phyloP scores from a whole-genome alignment of 2,329 filamentous ascomycete species.

The Lasiodiplodia theobromae region DNA sequence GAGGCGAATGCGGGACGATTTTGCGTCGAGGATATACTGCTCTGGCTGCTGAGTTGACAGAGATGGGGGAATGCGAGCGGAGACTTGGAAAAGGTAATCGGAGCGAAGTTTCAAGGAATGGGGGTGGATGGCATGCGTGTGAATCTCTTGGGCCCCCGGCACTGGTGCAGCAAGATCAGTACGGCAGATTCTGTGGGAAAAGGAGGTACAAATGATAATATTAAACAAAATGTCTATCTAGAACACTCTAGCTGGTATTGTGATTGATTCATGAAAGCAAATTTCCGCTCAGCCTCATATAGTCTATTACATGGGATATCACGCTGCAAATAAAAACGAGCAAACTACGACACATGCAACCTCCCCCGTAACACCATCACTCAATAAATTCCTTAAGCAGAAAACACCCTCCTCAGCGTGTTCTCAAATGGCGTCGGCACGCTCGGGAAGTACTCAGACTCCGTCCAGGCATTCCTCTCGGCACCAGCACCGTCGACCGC shows the following conservation, averaged over 20 bases:
- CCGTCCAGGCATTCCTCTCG: not conserved
- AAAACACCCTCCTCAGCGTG: constrained; percentile 11
- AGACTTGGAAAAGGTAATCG: too few species aligned
- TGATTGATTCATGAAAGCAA: not conserved
- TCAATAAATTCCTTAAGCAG: not conserved
- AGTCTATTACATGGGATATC: not conserved
- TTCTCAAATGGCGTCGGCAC: not conserved
- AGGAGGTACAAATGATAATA: too few species aligned
- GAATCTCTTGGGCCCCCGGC: too few species aligned
- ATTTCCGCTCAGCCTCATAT: not conserved
- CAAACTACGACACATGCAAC: not conserved
- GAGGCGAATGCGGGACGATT: too few species aligned
- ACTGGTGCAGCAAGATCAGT: too few species aligned
- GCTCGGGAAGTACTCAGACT: constrained; percentile 11
- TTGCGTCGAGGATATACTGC: too few species aligned
- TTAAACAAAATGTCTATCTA: too few species aligned
- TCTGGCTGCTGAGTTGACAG: too few species aligned
- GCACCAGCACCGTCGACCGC: not conserved
- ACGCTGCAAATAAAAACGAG: not conserved
- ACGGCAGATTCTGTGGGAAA: too few species aligned
- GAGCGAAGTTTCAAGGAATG: too few species aligned
- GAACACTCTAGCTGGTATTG: not conserved
- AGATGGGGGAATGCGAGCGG: too few species aligned
- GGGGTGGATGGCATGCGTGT: too few species aligned
- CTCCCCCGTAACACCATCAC: not conserved